Evolutionary conservation across 768 basidiomycete species (phyloP), one percentile per base, ranked within the genome.

Genomic region (Baorangia bicolor): DNA sequence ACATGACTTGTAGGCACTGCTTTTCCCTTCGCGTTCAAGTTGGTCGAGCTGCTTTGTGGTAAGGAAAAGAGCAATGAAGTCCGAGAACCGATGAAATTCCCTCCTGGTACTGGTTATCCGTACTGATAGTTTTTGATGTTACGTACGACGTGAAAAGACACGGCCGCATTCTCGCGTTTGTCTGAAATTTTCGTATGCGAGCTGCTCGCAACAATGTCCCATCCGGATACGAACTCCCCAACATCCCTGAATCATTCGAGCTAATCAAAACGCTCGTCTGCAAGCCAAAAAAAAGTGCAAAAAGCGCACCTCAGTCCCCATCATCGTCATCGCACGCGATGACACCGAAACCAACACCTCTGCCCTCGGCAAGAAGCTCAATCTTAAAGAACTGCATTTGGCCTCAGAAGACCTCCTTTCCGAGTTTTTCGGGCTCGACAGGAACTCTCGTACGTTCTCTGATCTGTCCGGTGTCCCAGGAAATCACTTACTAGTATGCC

Each of bases 281-380:
- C 86, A 98, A 98, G 70, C 94, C 94, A n/a, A n/a, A n/a, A 31
- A 95, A 95, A 74, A 93, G 93, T 2, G 88, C 94, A n/a, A 97
- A 97, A 72, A 81, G 83, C 0, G 91, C 8, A 83, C 81, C 30
- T 85, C 92, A 2, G 81, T 92, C 49, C 94, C 94, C 9, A 85
- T 98, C 55, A 80, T 98, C 60, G 87, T 95, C 56, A 81, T 98
- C 70, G 91, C 92, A 11, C 79, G 84, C 64, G 93, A 96, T 66
- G 78, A 81, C 27, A 91, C 91, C n/a, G 90, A 94, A 65, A 90
- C 88, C 9, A 86, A 81, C 70, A 88, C 92, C 3, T 80, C 77
- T 4, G 81, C 85, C 13, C 81, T 97, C 59, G 90, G 82, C 33
- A 94, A 91, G 74, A 85, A 83, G 69, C 78, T 92, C 50, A 85